phyloP scores from a whole-genome alignment of 2,329 filamentous ascomycete genomes.

The Exserohilum turcica region DNA sequence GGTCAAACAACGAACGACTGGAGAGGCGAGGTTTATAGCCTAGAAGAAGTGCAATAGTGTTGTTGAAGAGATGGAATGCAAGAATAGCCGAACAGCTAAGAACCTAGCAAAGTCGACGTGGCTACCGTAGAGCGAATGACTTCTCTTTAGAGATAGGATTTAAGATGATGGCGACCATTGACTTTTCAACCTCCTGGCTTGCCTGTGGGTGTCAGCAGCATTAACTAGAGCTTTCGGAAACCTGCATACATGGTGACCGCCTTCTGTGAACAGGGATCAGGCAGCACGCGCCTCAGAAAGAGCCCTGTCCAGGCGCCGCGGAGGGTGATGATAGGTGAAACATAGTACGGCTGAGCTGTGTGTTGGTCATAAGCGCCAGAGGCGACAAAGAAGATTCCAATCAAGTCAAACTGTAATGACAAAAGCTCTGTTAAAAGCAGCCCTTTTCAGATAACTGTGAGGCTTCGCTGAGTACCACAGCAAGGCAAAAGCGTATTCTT shows the following conservation, averaged over 20 bases:
- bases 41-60: slow-evolving; percentile 9
- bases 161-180: not conserved
- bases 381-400: not conserved
- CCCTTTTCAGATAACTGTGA: not conserved
- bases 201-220: not conserved
- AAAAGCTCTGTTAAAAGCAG: not conserved
- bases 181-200: slow-evolving; percentile 1
- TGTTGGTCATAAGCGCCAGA: slow-evolving; percentile 9
- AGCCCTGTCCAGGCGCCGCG: slow-evolving; percentile 5
- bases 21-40: slow-evolving; percentile 25
- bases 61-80: not conserved
- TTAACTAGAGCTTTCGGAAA: slow-evolving; percentile 6
- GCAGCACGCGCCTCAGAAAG: slow-evolving; percentile 10
- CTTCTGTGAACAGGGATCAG: slow-evolving; percentile 5
- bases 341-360: slow-evolving; percentile 15
- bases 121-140: slow-evolving; percentile 5
- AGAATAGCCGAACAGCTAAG: not conserved
- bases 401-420: not conserved
- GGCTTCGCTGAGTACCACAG: not conserved
- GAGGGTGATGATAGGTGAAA: slow-evolving; percentile 16
- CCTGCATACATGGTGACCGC: slow-evolving; percentile 13
- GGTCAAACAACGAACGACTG: slow-evolving; percentile 11
- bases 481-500: slow-evolving; percentile 6
- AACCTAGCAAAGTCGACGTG: slow-evolving; percentile 13
- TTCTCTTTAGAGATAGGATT: not conserved